These are phyloP conservation scores for Microdochium paspali DNA, from an alignment of 2,329 filamentous ascomycete genomes.

Conservation along the genomic window DNA sequence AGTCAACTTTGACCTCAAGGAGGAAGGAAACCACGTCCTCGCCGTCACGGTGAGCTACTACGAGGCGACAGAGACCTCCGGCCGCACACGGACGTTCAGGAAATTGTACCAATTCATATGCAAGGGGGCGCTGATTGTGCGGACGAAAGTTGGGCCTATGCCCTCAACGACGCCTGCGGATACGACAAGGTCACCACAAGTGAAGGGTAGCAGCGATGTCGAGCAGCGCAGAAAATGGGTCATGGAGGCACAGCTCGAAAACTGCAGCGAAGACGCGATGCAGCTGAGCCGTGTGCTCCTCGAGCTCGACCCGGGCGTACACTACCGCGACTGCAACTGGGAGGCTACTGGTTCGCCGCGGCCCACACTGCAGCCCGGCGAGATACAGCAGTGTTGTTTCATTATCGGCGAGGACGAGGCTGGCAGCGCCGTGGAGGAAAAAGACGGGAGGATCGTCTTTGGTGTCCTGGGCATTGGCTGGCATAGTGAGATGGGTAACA, in stretches of 20 bases:
- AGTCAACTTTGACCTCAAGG: slow-evolving; percentile 78
- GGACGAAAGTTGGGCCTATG: slow-evolving; percentile 74
- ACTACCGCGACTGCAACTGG: slow-evolving; percentile 49
- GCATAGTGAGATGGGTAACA: slow-evolving; percentile 83
- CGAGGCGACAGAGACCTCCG: slow-evolving; percentile 64
- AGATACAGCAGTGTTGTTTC: slow-evolving; percentile 59
- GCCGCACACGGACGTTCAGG: slow-evolving; percentile 74
- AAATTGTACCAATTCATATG: slow-evolving; percentile 97
- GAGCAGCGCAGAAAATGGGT: slow-evolving; percentile 45
- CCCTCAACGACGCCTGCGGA: not conserved
- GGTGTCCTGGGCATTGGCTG: slow-evolving; percentile 81
- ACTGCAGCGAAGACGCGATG: slow-evolving; percentile 76
- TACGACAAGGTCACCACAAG: slow-evolving; percentile 18
- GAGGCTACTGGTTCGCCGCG: slow-evolving; percentile 29
- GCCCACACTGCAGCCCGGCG: slow-evolving; percentile 51
- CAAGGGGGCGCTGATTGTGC: slow-evolving; percentile 79
- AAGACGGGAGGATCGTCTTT: slow-evolving; percentile 56
- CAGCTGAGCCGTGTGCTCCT: slow-evolving; percentile 60
- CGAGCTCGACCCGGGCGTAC: slow-evolving; percentile 40
- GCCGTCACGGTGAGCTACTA: slow-evolving; percentile 92
- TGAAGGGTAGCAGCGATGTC: not conserved
- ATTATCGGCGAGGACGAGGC: slow-evolving; percentile 38
- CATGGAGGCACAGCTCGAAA: slow-evolving; percentile 91
- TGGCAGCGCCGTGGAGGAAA: slow-evolving; percentile 32
- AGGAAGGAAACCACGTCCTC: slow-evolving; percentile 88